These are phyloP conservation scores for Phytophthora hibernalis DNA, from an alignment of 352 stramenopile species.

Conservation along the genomic window DNA sequence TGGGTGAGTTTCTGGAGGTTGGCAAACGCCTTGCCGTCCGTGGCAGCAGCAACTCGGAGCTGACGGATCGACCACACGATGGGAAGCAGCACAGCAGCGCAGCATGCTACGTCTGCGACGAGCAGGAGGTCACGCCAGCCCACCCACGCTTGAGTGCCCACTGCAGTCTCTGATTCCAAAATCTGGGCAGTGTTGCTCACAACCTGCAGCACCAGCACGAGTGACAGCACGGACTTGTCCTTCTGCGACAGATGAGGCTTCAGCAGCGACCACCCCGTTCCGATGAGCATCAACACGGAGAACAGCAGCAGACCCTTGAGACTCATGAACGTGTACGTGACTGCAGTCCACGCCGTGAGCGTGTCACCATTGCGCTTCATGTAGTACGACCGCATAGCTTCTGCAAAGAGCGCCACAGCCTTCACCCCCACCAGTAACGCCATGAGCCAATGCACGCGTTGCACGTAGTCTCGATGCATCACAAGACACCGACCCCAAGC, in stretches of 20 bases:
- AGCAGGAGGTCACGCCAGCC: constrained; percentile 93
- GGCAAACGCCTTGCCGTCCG: constrained; percentile 88
- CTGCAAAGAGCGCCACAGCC: constrained; percentile 92
- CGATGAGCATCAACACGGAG: constrained; percentile 97
- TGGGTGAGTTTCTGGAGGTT: constrained; percentile 95
- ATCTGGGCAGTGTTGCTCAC: constrained; percentile 96
- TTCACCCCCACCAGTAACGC: constrained; percentile 94
- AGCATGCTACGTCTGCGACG: constrained; percentile 97
- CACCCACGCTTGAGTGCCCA: constrained; percentile 76
- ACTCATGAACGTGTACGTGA: constrained; percentile 97
- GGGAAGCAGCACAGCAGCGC: constrained; percentile 94
- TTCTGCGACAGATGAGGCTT: constrained; percentile 94
- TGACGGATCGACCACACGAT: constrained; percentile 96
- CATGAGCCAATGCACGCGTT: constrained; percentile 96
- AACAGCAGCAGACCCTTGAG: constrained; percentile 98
- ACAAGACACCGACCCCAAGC: constrained; percentile 78
- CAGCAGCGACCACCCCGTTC: constrained; percentile 96
- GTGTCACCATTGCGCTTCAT: constrained; percentile 95
- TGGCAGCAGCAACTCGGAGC: constrained; percentile 80
- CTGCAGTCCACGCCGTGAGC: constrained; percentile 90
- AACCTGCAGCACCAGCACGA: constrained; percentile 93
- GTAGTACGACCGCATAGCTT: constrained; percentile 96
- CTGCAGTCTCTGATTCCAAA: constrained; percentile 80
- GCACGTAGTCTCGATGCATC: constrained; percentile 64
- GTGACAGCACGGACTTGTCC: constrained; percentile 96